Base-by-base conservation (phyloP, 768 basidiomycete species). In the Tricholoma sp. region DNA sequence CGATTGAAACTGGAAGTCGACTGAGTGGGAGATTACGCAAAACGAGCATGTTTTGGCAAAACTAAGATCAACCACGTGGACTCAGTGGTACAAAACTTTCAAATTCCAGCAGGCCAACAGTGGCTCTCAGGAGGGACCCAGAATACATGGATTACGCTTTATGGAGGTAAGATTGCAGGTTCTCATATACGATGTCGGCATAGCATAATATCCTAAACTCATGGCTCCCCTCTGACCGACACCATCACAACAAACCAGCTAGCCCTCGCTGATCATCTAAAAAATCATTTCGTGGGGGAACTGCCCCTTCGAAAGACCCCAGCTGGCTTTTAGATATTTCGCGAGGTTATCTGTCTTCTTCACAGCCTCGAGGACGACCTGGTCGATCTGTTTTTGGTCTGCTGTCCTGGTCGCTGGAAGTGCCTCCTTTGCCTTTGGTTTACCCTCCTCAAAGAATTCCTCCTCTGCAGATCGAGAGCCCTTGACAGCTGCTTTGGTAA, bases 241-340 rank as follows among this genome's bases (percentile, higher is more conserved):
- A 24, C 24, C 24, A 24, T 49, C 50, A 49, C 53, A 48, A 54
- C 57, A 42, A 42, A 42, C 57, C 49, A 53, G 57, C 62, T 55
- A 60, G 56, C 44, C 59, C 60, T 57, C 58, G 44, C 44, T 59
- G 57, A 55, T 60, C 57, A 49, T 62, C 80, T 78, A 98, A 82
- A 97, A 98, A 61, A 82, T 82, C 77, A 99, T 72, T 76, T 91
- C 84, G 79, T 99, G 97, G 70, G 97, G 92, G 80, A 82, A 93
- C 78, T 98, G 94, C 59, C 95, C 94, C 83, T 95, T 97, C 65
- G 92, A 93, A 59, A 99, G 82, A 70, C 93, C 94, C 81, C 90
- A 99, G 68, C 81, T 85, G 55, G 95, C 83, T 72, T 87, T 88
- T 66, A 99, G 83, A 78, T 99, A 99, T 76, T 94, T 95, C 70